Evolutionary conservation across 139 green algal genomes (phyloP).

Genomic region (Yamagishiella unicocca): DNA sequence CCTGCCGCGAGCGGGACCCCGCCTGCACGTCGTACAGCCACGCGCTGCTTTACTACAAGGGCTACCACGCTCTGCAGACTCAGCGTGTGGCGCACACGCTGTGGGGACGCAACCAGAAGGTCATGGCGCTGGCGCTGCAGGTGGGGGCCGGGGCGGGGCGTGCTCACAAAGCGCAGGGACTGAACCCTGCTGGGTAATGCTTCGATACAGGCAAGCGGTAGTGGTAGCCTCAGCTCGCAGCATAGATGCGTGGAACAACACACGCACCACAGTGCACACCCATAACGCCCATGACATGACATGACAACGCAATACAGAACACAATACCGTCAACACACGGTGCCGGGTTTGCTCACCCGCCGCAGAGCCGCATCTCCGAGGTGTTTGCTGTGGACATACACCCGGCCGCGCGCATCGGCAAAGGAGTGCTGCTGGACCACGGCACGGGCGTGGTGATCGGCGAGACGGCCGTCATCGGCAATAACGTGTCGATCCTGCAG

Average conservation of each 20-base stretch:
- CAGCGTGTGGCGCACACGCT: constrained; percentile 94
- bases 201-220: too few species aligned
- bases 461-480: constrained; percentile 90
- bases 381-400: constrained; percentile 97
- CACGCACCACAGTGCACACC: too few species aligned
- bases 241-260: too few species aligned
- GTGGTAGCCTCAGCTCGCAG: too few species aligned
- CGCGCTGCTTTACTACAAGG: constrained; percentile 96
- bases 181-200: too few species aligned
- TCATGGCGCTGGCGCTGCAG: constrained; percentile 91
- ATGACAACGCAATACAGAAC: too few species aligned
- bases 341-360: too few species aligned
- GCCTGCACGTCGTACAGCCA: constrained; percentile 84
- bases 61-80: constrained; percentile 94
- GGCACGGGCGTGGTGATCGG: constrained; percentile 95
- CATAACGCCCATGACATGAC: too few species aligned
- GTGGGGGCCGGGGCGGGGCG: background rate
- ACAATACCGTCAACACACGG: too few species aligned
- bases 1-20: constrained; percentile 82
- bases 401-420: constrained; percentile 92
- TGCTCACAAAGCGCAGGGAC: background rate
- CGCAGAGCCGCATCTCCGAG: constrained; percentile 60
- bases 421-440: constrained; percentile 96
- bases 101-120: constrained; percentile 81
- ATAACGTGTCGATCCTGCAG: constrained; percentile 92